Conservation (phyloP, 805 yeast species). For the Candida montana region DNA sequence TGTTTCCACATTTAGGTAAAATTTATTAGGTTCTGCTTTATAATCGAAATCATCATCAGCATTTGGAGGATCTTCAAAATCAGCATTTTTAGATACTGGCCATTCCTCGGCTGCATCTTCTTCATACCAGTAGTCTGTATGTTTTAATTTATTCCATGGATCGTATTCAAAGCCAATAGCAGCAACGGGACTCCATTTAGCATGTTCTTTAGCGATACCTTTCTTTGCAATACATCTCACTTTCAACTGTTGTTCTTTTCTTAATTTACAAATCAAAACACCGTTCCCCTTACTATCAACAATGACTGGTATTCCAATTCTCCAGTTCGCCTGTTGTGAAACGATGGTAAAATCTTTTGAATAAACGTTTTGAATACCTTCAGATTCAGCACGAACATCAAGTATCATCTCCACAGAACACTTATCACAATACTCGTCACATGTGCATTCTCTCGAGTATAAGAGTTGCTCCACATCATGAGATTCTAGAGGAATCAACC, state of each 20-base stretch:
- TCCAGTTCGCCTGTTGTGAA: constrained; percentile 32
- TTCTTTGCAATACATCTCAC: constrained; percentile 93
- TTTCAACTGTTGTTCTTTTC: constrained; percentile 87
- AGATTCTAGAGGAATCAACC: constrained; percentile 83
- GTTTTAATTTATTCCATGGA: constrained; percentile 97
- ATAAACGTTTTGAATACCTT: constrained; percentile 83
- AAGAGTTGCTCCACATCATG: constrained; percentile 77
- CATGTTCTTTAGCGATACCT: constrained; percentile 96
- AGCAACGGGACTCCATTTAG: constrained; percentile 96
- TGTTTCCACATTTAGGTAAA: constrained; percentile 87
- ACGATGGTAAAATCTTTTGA: constrained; percentile 67
- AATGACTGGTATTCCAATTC: constrained; percentile 81
- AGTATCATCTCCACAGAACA: constrained; percentile 86
- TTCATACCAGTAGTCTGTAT: constrained; percentile 96
- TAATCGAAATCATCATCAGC: constrained; percentile 85
- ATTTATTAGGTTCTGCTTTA: constrained; percentile 72
- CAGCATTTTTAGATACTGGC: constrained; percentile 86
- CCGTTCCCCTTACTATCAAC: constrained; percentile 75
- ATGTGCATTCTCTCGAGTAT: constrained; percentile 92
- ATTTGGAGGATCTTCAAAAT: constrained; percentile 93
- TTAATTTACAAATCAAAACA: constrained; percentile 82
- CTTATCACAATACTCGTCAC: constrained; percentile 95
- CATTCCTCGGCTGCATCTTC: constrained; percentile 84
- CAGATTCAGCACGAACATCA: constrained; percentile 85
- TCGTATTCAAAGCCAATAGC: constrained; percentile 97